Base-by-base conservation (phyloP, 306 rosid genomes). In the Macrotyloma uniflorum region DNA sequence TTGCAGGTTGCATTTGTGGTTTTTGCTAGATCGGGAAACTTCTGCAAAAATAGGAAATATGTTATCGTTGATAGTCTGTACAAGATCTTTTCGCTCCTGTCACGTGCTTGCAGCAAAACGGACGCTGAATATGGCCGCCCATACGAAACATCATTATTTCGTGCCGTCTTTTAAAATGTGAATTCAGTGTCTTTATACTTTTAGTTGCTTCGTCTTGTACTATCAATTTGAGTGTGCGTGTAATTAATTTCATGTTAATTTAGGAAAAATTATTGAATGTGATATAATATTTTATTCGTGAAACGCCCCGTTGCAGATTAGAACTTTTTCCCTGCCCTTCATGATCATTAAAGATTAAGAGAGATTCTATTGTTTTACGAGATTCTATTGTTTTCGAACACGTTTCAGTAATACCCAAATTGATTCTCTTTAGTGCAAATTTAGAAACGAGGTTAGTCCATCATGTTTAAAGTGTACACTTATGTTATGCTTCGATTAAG, bases 1-100 rank as follows among this genome's bases (percentile, higher is more conserved):
- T 28, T 59, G 76, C 72, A 68, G 71, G 67, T 50, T 70, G 22
- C 1, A 7, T 22, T 40, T 61, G 72, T 61, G 72, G 58, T 77
- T 70, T 70, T 70, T 59, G 35, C 24, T 62, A 26, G 26, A 51
- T 51, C 76, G 23, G n/a, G 51, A 36, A 14, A 55, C 12, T 62
- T 61, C 26, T 30, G 13, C 19, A 47, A 42, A 80, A 40, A 18
- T 49, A n/a, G 51, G 55, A 49, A 36, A 62, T 15, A 43, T 61
- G 70, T 51, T 28, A 80, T 65, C 10, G 22, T 54, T 5, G 13
- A 32, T 42, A 54, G 19, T 55, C 57, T 69, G 49, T 32, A 14
- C 16, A 23, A n/a, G 43, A 35, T 20, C 0, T 10, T 57, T 20
- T 70, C n/a, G 5, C 26, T 76, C 55, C 10, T 22, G 64, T 71